Percentiles rank a stretch among this genome's conserved stretches.
phyloP scores from a whole-genome alignment of 148 eudicot species.

The Dysphania ambrosioides region DNA sequence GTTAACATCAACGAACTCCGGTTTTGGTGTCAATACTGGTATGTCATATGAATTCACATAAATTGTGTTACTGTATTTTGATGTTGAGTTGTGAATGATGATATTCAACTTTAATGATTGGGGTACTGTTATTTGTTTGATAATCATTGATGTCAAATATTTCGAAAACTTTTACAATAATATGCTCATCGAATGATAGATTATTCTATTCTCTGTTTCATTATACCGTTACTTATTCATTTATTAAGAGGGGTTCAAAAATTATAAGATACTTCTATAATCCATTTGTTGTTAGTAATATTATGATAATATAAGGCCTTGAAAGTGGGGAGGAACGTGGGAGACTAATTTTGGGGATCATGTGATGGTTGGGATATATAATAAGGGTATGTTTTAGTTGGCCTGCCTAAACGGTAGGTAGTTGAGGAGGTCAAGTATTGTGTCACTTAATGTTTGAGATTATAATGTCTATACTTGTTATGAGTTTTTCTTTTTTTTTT shows the following conservation, averaged over 20 bases:
- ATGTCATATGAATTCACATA: too few species aligned
- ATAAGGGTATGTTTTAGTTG: slow-evolving; percentile 14
- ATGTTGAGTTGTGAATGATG: background rate
- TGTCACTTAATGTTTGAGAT: too few species aligned
- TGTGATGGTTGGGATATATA: background rate
- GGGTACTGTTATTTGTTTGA: background rate
- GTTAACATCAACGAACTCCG: slow-evolving; percentile 71
- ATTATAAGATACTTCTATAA: too few species aligned
- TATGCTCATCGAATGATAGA: too few species aligned
- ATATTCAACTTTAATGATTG: background rate
- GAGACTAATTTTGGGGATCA: slow-evolving; percentile 4
- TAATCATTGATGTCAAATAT: slow-evolving; percentile 15
- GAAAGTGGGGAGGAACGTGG: background rate
- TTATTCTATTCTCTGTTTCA: too few species aligned
- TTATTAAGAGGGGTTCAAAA: too few species aligned
- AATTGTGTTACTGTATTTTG: background rate
- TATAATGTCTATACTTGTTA: too few species aligned
- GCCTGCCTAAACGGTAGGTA: slow-evolving; percentile 11
- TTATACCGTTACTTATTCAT: too few species aligned
- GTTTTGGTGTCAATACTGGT: slow-evolving; percentile 99
- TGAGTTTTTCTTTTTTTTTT: too few species aligned
- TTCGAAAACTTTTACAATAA: background rate
- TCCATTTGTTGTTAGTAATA: too few species aligned
- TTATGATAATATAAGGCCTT: too few species aligned
- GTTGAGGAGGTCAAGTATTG: slow-evolving; percentile 29